These are phyloP conservation scores for Acanthamoeba rhysodes DNA, from an alignment of 208 protist genomes.

Conservation along the genomic window DNA sequence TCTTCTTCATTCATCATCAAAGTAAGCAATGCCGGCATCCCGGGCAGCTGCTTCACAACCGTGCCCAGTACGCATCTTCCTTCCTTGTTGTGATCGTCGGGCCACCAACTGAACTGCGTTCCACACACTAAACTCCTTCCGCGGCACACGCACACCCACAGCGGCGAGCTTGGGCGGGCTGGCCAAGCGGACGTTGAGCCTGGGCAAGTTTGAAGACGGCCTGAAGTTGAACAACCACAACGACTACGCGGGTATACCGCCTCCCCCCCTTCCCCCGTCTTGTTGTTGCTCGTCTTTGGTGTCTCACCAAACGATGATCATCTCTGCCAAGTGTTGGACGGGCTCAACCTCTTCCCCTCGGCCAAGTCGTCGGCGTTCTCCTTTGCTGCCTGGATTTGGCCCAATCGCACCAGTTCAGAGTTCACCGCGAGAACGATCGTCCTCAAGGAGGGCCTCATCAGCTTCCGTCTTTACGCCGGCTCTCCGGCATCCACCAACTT, in stretches of 20 bases:
- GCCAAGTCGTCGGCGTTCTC: not conserved
- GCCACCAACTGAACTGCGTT: too few relatives aligned
- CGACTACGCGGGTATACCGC: not conserved
- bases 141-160: too few relatives aligned
- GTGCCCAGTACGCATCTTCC: not conserved
- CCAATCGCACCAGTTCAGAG: not conserved
- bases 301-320: not conserved
- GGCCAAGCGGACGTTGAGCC: not conserved
- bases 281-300: not conserved
- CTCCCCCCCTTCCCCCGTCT: not conserved
- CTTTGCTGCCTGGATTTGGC: not conserved
- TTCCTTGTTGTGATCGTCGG: too few relatives aligned
- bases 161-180: not conserved
- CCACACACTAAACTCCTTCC: too few relatives aligned
- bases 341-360: not conserved
- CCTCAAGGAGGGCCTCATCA: not conserved
- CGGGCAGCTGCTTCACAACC: not conserved
- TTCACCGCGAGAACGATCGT: not conserved
- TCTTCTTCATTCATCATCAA: too few relatives aligned
- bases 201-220: not conserved
- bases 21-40: too few relatives aligned
- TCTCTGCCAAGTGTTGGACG: not conserved
- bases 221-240: not conserved
- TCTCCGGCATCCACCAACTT: too few relatives aligned
- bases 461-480: not conserved